These are phyloP conservation scores for Salvia rosmarinus DNA, from an alignment of 257 asterid genomes.

Conservation along the genomic window DNA sequence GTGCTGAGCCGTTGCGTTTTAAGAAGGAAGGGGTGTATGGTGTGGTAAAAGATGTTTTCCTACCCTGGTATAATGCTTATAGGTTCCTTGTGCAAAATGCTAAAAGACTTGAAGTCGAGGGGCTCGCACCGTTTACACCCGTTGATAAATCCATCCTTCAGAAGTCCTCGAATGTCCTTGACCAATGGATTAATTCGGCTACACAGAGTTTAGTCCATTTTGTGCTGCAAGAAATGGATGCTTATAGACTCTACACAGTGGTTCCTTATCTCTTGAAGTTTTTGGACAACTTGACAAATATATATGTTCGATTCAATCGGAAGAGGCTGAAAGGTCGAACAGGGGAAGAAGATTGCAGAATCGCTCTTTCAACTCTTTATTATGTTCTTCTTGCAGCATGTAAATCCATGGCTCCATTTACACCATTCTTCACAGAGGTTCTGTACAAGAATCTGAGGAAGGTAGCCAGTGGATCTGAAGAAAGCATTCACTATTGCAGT, in stretches of 20 bases:
- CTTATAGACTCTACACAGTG: constrained; percentile 92
- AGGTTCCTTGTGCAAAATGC: constrained; percentile 98
- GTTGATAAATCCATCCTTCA: constrained; percentile 68
- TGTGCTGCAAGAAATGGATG: constrained; percentile 95
- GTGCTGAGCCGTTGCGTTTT: constrained; percentile 96
- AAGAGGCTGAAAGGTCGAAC: constrained; percentile 96
- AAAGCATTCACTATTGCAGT: constrained; percentile 88
- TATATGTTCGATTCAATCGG: constrained; percentile 90
- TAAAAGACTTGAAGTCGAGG: constrained; percentile 89
- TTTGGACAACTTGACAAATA: constrained; percentile 87
- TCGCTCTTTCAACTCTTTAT: constrained; percentile 92
- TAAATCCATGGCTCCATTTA: constrained; percentile 96
- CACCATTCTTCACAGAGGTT: constrained; percentile 94
- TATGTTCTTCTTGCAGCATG: constrained; percentile 88
- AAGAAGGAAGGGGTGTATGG: constrained; percentile 90
- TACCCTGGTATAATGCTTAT: constrained; percentile 99
- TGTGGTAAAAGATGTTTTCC: constrained; percentile 89
- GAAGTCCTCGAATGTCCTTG: constrained; percentile 83
- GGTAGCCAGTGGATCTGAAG: constrained; percentile 67
- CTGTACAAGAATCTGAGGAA: constrained; percentile 88
- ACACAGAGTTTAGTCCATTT: constrained; percentile 93
- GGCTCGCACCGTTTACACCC: constrained; percentile 77
- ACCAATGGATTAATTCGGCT: constrained; percentile 96
- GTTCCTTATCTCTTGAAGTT: constrained; percentile 90
- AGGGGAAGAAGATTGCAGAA: constrained; percentile 88